Evolutionary conservation across 2,329 filamentous ascomycete genomes (phyloP), one percentile per base, ranked within the genome.

Genomic region (Paecilomyces sp.): DNA sequence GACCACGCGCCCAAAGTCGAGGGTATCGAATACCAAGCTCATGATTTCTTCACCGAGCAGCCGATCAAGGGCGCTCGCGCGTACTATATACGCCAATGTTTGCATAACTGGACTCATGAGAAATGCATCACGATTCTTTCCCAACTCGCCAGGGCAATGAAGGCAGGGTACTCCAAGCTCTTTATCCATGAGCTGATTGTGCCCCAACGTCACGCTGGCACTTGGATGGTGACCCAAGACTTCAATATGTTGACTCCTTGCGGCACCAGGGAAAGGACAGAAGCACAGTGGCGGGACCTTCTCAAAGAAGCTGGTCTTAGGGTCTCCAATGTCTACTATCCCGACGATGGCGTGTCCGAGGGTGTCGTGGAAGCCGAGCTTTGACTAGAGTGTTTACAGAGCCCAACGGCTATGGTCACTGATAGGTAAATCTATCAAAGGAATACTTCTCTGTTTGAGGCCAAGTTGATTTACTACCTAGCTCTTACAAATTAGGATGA

Each of bases 31-130:
- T 41, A 41, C 12, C 36, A 41, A 15, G 36, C 36, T 15, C 64
- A 64, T 36, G 57, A 66, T 24, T 65, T 66, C 50, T 66, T 66
- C 34, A 65, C 63, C 0, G 56, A 60, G 2, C 64, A 66, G 54
- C 64, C 64, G 8, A 58, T 70, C 6, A 60, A 61, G 18, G 62
- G 59, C 24, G 68, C 68, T 28, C 64, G 65, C 25, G 64, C 67
- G 1, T 70, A 70, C 55, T 70, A 60, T n/a, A 61, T 70, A n/a
- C 67, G 64, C 54, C 63, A 63, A 24, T 64, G 70, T 54, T 54
- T 68, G 2, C 68, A 70, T 33, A 65, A 69, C 53, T 70, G 66
- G 61, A 59, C 64, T 25, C 66, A 69, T 28, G 62, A 60, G 15
- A 62, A 68, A 15, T 60, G 65, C 24, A 28, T 73, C 71, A 54